Base-by-base conservation (phyloP, 768 basidiomycete genomes). In the Mycena rosella region DNA sequence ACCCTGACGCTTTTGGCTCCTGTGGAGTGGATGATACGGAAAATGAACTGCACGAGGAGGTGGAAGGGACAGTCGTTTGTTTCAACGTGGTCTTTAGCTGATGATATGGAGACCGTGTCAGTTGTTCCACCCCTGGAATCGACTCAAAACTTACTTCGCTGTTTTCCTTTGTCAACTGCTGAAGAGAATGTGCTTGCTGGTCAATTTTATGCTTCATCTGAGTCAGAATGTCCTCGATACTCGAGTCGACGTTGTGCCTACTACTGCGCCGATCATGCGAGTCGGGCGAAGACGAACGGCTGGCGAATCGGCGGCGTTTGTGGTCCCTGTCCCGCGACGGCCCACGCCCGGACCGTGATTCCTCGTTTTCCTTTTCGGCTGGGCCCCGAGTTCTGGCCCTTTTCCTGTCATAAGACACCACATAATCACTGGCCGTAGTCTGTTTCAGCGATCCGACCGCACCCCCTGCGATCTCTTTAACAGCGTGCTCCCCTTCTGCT, bases 201-300 rank as follows among this genome's bases (percentile, higher is more conserved):
- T 87, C 82, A 70, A 88, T 83, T 73, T 86, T 82, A 68, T 74
- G 70, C 74, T 83, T 85, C 83, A 88, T 82, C 65, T 82, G 78
- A 58, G 75, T 78, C 32, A 88, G 79, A 67, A 83, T 77, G 27
- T 78, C 72, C 60, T 76, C 78, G 27, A 81, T 58, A 32, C 70
- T 77, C 56, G 63, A 67, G 54, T 74, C 75, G 11, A 14, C 66
- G 14, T 48, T 32, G 14, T 65, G 59, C 52, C 49, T 52, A 2
- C 49, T n/a, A 51, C 32, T 52, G 30, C 54, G 58, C 20, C 61
- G 61, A 51, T 54, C 55, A 48, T 58, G 53, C 26, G 52, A 36
- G 51, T 68, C 62, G 53, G 63, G 68, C 22, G 65, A 72, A 58
- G 60, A 49, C 15, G 71, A 65, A 7, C 55, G 63, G 40, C 65